phyloP scores from a whole-genome alignment of 1,284 basidiomycete species.

The Quambalaria eucalypti region DNA sequence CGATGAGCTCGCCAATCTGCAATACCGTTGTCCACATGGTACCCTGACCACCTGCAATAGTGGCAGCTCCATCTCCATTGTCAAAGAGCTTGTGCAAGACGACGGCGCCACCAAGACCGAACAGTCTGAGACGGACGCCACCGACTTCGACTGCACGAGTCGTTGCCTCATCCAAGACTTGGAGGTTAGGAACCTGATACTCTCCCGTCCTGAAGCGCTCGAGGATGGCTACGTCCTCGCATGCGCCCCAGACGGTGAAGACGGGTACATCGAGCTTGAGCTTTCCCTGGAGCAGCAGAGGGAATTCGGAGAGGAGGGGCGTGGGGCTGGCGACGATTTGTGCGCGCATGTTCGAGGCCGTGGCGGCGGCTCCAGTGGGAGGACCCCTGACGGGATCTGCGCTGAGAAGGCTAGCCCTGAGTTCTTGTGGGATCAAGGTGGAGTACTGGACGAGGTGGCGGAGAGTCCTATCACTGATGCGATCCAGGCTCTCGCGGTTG shows the following conservation, averaged over 20 bases:
- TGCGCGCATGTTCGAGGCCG: constrained; percentile 18
- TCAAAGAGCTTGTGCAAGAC: constrained; percentile 96
- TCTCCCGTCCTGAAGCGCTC: constrained; percentile 80
- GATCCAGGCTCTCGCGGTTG: constrained; percentile 69
- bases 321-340: constrained; percentile 46
- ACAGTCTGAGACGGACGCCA: constrained; percentile 80
- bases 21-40: constrained; percentile 98
- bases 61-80: constrained; percentile 85
- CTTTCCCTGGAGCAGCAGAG: constrained; percentile 69
- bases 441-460: constrained; percentile 95
- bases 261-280: constrained; percentile 60
- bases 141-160: constrained; percentile 82
- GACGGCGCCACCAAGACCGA: constrained; percentile 89
- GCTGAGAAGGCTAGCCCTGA: constrained; percentile 70
- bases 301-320: constrained; percentile 73
- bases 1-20: constrained; percentile 93
- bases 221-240: constrained; percentile 85
- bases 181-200: constrained; percentile 66
- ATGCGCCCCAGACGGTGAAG: constrained; percentile 93
- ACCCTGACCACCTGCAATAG: constrained; percentile 92
- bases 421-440: constrained; percentile 75
- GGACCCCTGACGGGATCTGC: constrained; percentile 50
- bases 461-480: constrained; percentile 76
- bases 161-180: constrained; percentile 87
- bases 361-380: constrained; percentile 9